Evolutionary conservation across 352 stramenopile genomes (phyloP).

Genomic region (Globisporangium rhizosaccharum): DNA sequence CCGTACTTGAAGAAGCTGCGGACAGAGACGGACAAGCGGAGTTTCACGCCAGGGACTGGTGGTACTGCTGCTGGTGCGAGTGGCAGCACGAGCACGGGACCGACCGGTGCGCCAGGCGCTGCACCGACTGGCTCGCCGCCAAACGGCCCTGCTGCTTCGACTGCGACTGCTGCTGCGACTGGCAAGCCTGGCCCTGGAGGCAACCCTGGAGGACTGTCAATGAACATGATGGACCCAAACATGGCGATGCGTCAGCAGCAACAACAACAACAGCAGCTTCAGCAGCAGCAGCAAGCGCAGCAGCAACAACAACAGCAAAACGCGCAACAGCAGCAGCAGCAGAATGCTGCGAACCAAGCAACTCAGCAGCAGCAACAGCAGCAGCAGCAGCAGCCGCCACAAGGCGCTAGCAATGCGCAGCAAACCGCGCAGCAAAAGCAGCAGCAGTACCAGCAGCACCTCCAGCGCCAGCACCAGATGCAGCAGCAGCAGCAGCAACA

Average conservation of each 20-base stretch:
- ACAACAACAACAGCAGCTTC: constrained; percentile 22
- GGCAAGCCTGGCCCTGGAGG: constrained; percentile 1
- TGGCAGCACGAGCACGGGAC: background rate
- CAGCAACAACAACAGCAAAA: constrained; percentile 13
- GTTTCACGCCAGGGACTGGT: constrained; percentile 22
- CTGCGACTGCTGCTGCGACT: background rate
- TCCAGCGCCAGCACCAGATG: constrained; percentile 51
- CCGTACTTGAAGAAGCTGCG: constrained; percentile 84
- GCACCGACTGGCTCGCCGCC: constrained; percentile 1
- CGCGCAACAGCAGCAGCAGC: background rate
- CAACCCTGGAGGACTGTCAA: constrained; percentile 13
- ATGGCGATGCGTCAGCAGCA: constrained; percentile 27
- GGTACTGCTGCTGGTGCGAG: background rate
- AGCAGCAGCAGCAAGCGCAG: constrained; percentile 18
- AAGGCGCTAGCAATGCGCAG: constrained; percentile 17
- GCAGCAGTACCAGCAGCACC: constrained; percentile 45
- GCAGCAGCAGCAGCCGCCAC: constrained; percentile 13
- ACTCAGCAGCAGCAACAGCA: constrained; percentile 20
- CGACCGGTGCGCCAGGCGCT: background rate
- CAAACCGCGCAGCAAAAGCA: constrained; percentile 45
- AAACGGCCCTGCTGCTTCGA: constrained; percentile 3
- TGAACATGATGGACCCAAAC: constrained; percentile 22
- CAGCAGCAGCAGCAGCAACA: constrained; percentile 42
- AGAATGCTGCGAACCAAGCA: constrained; percentile 12
- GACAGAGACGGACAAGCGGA: constrained; percentile 72